Conservation (phyloP, 2,329 filamentous ascomycete species). For the Aspergillus amoenus region DNA sequence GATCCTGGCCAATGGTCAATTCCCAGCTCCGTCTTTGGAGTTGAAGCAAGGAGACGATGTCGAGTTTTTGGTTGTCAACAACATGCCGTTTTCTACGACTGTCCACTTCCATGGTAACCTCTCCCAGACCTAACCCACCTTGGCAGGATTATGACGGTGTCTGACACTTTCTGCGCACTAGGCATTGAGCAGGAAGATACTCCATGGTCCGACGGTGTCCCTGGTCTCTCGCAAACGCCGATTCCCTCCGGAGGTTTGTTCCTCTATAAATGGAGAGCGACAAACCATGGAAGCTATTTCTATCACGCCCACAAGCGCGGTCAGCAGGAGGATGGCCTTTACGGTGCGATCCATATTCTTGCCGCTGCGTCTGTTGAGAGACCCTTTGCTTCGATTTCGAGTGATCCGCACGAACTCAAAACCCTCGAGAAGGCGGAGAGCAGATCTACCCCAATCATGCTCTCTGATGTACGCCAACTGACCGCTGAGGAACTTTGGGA, state of each 20-base stretch:
- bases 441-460: slow-evolving; percentile 47
- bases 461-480: slow-evolving; percentile 57
- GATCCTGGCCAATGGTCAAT: slow-evolving; percentile 29
- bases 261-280: slow-evolving; percentile 54
- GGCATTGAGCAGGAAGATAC: slow-evolving; percentile 50
- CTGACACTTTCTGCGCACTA: slow-evolving; percentile 6
- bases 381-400: slow-evolving; percentile 53
- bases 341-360: slow-evolving; percentile 55
- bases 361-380: slow-evolving; percentile 34
- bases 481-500: slow-evolving; percentile 47
- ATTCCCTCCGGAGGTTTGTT: slow-evolving; percentile 52
- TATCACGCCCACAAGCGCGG: slow-evolving; percentile 58
- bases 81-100: slow-evolving; percentile 23
- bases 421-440: slow-evolving; percentile 52
- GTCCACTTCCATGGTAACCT: slow-evolving; percentile 33
- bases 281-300: slow-evolving; percentile 58
- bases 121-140: not conserved
- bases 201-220: slow-evolving; percentile 59
- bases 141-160: not conserved
- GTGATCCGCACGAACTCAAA: slow-evolving; percentile 33
- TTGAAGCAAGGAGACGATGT: slow-evolving; percentile 28
- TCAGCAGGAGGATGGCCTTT: slow-evolving; percentile 60
- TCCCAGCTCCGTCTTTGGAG: slow-evolving; percentile 27
- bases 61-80: slow-evolving; percentile 29
- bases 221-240: slow-evolving; percentile 53